Percentiles rank a stretch among this genome's conserved stretches.
phyloP scores from a whole-genome alignment of 2,329 filamentous ascomycete species.

The Davidsoniella australis region DNA sequence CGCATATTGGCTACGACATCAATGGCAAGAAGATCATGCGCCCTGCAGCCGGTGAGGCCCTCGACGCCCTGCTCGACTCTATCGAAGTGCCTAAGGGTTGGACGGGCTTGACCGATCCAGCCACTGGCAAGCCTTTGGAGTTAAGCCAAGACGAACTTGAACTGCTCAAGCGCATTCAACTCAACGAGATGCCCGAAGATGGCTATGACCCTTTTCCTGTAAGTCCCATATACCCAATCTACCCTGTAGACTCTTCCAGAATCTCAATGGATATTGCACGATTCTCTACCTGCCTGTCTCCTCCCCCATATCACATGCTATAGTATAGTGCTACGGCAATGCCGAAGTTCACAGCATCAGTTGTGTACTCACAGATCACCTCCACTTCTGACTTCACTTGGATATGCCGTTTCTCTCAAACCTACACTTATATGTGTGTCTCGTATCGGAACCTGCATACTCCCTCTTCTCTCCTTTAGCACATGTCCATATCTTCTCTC shows the following conservation, averaged over 20 bases:
- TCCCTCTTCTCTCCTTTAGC: no score
- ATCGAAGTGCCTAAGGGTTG: constrained; percentile 95
- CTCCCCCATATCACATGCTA: background rate
- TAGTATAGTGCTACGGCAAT: background rate
- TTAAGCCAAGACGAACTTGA: constrained; percentile 78
- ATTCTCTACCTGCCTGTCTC: background rate
- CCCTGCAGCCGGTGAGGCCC: constrained; percentile 78
- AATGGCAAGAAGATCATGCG: constrained; percentile 97
- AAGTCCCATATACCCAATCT: constrained; percentile 18
- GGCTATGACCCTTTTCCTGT: constrained; percentile 86
- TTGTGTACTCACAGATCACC: no score
- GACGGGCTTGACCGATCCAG: constrained; percentile 87
- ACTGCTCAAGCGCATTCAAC: constrained; percentile 71
- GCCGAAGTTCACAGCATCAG: no score
- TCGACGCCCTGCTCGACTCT: constrained; percentile 86
- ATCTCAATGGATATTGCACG: no score
- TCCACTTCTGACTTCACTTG: no score
- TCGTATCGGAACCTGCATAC: no score
- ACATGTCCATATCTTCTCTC: no score
- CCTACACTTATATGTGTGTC: no score
- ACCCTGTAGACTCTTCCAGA: no score
- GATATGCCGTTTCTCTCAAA: no score
- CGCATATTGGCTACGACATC: constrained; percentile 97
- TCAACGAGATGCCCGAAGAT: constrained; percentile 73
- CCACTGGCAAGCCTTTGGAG: constrained; percentile 82